Conservation (phyloP, 1,139 yeast species). For the Meyerozyma sp. region DNA sequence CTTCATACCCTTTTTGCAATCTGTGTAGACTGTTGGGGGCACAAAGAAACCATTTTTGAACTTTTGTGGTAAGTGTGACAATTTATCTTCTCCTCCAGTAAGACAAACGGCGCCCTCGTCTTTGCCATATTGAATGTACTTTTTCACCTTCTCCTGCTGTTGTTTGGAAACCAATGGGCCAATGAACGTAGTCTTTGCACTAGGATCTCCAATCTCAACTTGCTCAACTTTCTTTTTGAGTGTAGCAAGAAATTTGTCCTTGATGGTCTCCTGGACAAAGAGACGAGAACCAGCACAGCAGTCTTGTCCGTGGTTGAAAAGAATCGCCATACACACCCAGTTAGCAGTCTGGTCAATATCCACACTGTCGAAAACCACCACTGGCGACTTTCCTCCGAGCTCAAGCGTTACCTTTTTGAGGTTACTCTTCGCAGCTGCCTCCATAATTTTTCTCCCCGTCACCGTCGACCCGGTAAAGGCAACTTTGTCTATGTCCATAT, state of each 20-base stretch:
- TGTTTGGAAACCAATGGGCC: constrained; percentile 80
- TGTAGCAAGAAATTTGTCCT: constrained; percentile 58
- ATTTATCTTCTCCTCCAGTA: constrained; percentile 69
- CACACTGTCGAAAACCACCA: constrained; percentile 71
- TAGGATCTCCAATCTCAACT: constrained; percentile 64
- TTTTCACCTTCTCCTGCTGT: constrained; percentile 71
- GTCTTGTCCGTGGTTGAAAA: constrained; percentile 83
- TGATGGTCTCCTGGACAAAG: constrained; percentile 69
- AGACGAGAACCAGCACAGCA: constrained; percentile 86
- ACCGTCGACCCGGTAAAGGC: constrained; percentile 87
- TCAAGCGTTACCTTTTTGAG: constrained; percentile 78
- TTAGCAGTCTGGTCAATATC: constrained; percentile 59
- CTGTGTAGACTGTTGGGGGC: constrained; percentile 74
- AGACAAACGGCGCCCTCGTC: constrained; percentile 68
- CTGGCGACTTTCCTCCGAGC: constrained; percentile 85
- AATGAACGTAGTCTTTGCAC: constrained; percentile 64
- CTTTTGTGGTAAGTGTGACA: not conserved
- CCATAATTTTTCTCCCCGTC: constrained; percentile 73
- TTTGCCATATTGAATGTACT: constrained; percentile 69
- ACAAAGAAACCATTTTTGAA: constrained; percentile 57
- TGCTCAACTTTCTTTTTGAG: constrained; percentile 36
- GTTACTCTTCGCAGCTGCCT: constrained; percentile 61
- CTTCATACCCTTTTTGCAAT: constrained; percentile 53
- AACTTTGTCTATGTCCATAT: constrained; percentile 65
- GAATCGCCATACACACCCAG: constrained; percentile 57